Percentiles rank a stretch among this genome's conserved stretches.
These are phyloP conservation scores for Biscutella laevigata DNA, from an alignment of 441 rosid species.

Conservation along the genomic window DNA sequence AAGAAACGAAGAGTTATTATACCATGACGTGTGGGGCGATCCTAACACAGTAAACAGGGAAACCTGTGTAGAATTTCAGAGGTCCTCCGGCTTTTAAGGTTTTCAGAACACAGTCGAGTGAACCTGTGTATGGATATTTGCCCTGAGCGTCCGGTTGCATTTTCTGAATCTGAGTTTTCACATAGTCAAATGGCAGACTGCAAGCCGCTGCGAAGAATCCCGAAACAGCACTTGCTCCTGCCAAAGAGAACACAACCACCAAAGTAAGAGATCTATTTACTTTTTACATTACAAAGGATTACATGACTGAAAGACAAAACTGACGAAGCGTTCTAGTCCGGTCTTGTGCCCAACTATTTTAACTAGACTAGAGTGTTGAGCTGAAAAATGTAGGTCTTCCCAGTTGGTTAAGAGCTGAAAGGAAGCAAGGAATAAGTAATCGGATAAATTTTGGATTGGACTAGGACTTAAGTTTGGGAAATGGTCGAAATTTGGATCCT, in stretches of 20 bases:
- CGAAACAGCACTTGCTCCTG: constrained; percentile 86
- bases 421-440: background rate
- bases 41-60: constrained; percentile 88
- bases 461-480: background rate
- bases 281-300: background rate
- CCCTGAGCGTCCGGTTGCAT: constrained; percentile 97
- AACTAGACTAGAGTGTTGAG: background rate
- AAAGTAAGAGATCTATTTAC: background rate
- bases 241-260: background rate
- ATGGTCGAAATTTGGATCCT: background rate
- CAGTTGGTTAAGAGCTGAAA: too few relatives aligned
- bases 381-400: too few relatives aligned
- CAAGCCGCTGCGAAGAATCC: constrained; percentile 93
- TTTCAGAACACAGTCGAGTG: constrained; percentile 69
- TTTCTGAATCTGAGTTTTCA: constrained; percentile 98
- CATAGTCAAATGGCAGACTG: constrained; percentile 93
- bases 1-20: constrained; percentile 17
- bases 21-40: constrained; percentile 99
- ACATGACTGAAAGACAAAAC: background rate
- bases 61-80: constrained; percentile 82
- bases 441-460: background rate
- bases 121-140: constrained; percentile 84
- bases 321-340: background rate
- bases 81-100: constrained; percentile 91
- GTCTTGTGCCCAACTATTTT: background rate